Evolutionary conservation across 78 protist species (phyloP).

Genomic region (slime mould (Dictyostelium discoideum)): DNA sequence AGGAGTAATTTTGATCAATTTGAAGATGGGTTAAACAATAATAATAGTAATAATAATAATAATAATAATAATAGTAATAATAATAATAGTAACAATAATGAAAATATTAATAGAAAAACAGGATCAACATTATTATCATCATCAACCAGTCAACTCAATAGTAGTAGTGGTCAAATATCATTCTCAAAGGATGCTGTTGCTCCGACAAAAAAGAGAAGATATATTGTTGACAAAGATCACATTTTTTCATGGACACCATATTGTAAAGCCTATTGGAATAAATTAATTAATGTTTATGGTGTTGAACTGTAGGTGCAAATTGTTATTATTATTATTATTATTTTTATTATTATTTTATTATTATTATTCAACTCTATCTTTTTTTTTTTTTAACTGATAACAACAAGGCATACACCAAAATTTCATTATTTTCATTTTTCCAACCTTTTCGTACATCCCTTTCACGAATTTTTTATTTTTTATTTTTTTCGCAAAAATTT

Average conservation of each 20-base stretch:
- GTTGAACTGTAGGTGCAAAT: slow-evolving; percentile 5
- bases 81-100: too few relatives aligned
- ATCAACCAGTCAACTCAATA: not conserved
- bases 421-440: too few relatives aligned
- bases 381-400: not conserved
- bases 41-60: too few relatives aligned
- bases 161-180: not conserved
- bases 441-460: not conserved
- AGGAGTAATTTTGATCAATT: not conserved
- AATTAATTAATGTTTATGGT: slow-evolving; percentile 17
- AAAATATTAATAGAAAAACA: too few relatives aligned
- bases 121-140: not conserved
- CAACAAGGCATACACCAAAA: not conserved
- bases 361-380: not conserved
- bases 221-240: slow-evolving; percentile 27
- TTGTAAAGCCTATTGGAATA: slow-evolving; percentile 53
- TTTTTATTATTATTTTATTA: not conserved
- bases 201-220: slow-evolving; percentile 38
- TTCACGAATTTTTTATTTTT: not conserved
- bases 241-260: slow-evolving; percentile 51
- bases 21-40: not conserved
- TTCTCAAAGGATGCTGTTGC: not conserved
- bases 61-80: too few relatives aligned
- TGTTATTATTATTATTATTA: not conserved
- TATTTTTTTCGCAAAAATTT: not conserved